These are phyloP conservation scores for Epichloe baconii DNA, from an alignment of 2,329 filamentous ascomycete species.

Conservation along the genomic window DNA sequence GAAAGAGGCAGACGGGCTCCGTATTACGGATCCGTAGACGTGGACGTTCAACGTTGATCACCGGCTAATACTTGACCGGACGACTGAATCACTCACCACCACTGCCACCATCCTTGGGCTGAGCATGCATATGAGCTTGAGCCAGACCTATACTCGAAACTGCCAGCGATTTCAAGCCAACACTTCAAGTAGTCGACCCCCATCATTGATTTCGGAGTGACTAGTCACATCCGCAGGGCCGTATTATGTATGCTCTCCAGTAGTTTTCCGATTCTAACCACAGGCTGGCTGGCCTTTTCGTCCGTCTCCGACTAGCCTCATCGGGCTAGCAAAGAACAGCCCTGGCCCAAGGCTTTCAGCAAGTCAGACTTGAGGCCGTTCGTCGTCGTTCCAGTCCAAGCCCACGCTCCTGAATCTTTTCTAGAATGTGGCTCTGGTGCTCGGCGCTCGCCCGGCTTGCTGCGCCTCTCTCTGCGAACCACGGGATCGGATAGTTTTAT, in stretches of 20 bases:
- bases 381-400: too few species aligned
- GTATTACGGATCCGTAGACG: too few species aligned
- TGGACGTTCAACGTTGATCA: too few species aligned
- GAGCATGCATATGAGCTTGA: too few species aligned
- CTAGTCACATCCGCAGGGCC: background rate
- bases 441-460: background rate
- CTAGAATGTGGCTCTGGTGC: background rate
- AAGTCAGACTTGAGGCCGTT: conserved; percentile 1
- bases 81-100: too few species aligned
- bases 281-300: background rate
- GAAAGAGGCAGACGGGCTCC: too few species aligned
- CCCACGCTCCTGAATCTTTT: background rate
- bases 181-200: background rate
- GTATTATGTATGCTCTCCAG: too few species aligned
- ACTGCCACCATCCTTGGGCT: too few species aligned
- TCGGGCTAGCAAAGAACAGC: background rate
- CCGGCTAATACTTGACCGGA: too few species aligned
- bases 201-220: background rate
- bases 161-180: too few species aligned
- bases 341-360: conserved; percentile 1
- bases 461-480: conserved; percentile 1
- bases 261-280: too few species aligned
- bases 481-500: background rate
- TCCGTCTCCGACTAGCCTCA: background rate
- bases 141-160: too few species aligned